phyloP scores from a whole-genome alignment of 805 yeast genomes.

The Ogataea siamensis region DNA sequence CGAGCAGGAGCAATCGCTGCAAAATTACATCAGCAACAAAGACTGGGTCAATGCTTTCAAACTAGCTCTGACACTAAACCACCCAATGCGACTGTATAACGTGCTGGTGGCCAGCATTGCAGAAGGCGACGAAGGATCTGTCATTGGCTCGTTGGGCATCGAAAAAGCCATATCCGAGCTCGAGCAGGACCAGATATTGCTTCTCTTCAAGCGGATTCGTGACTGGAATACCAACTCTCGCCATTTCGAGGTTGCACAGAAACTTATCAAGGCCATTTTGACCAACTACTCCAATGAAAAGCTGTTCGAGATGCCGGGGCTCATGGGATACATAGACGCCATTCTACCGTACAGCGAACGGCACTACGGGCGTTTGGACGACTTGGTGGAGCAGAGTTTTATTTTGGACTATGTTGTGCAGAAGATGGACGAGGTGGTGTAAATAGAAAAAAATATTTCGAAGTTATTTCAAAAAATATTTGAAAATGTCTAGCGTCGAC shows the following conservation, averaged over 20 bases:
- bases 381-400: conserved; percentile 79
- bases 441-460: conserved; percentile 2
- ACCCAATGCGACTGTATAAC: conserved; percentile 83
- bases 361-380: conserved; percentile 75
- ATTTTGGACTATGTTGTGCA: conserved; percentile 79
- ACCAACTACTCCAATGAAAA: conserved; percentile 51
- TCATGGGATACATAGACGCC: conserved; percentile 66
- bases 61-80: conserved; percentile 81
- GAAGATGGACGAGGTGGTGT: conserved; percentile 57
- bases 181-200: conserved; percentile 54
- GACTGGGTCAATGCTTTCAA: conserved; percentile 90
- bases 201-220: conserved; percentile 70
- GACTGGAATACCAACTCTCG: conserved; percentile 94
- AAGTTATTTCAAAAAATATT: conserved; percentile 1
- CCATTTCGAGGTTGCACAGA: conserved; percentile 79
- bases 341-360: conserved; percentile 86
- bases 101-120: conserved; percentile 65
- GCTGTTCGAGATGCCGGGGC: conserved; percentile 62
- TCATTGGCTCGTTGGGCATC: conserved; percentile 55
- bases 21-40: conserved; percentile 64
- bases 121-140: conserved; percentile 47
- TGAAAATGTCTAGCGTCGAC: conserved; percentile 5
- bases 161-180: conserved; percentile 62
- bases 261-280: conserved; percentile 64
- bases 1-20: conserved; percentile 86